phyloP scores from a whole-genome alignment of 1,284 basidiomycete genomes.

The Puccinia polysora region DNA sequence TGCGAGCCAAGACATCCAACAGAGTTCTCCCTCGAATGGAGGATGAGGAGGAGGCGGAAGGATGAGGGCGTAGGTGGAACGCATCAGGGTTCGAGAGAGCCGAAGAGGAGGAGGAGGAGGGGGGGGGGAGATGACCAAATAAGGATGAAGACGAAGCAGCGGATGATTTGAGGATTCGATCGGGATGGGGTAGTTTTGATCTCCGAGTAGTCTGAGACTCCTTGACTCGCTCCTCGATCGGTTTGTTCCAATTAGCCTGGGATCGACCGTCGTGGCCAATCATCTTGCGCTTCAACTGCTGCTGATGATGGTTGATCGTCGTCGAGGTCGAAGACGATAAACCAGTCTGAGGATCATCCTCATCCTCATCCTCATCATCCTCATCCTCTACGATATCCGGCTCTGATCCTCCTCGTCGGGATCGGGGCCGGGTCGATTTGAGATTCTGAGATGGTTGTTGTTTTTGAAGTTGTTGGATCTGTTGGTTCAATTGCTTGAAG shows the following conservation, averaged over 20 bases:
- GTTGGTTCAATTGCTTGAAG: background rate
- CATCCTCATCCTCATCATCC: too few species aligned
- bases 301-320: too few species aligned
- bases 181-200: too few species aligned
- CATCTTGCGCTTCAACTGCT: too few species aligned
- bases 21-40: constrained; percentile 21
- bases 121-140: background rate
- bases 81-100: background rate
- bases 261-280: too few species aligned
- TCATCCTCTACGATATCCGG: too few species aligned
- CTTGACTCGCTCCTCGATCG: too few species aligned
- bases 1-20: constrained; percentile 29
- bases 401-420: background rate
- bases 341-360: too few species aligned
- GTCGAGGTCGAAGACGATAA: too few species aligned
- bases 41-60: background rate
- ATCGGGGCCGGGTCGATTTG: background rate
- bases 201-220: too few species aligned
- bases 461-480: background rate
- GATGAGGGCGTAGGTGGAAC: background rate
- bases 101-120: background rate
- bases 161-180: background rate
- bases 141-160: background rate
- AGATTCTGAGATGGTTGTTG: background rate
- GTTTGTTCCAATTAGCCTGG: too few species aligned